Evolutionary conservation across 2,329 filamentous ascomycete species (phyloP), one percentile per base, ranked within the genome.

Genomic region (Exophiala spinifera): DNA sequence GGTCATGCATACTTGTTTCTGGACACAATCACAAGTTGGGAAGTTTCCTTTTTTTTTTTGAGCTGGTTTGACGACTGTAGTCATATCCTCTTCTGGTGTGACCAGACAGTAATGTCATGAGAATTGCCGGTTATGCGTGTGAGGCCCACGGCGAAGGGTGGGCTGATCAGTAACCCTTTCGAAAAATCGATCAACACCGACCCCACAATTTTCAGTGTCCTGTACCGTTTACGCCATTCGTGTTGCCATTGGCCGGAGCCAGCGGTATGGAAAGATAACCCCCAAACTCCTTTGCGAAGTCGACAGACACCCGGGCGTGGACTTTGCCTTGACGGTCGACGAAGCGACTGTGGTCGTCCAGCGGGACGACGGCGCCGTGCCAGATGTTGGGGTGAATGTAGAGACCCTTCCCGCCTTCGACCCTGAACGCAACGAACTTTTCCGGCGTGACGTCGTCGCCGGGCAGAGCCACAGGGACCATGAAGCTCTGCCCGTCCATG

Each of bases 251-350:
- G 14, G 17, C 36, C 17, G 42, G n/a, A 23, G 42, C 21, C 28
- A 56, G 25, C 5, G 48, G 48, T 7, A 56, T 43, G 14, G 53
- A 51, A 20, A 56, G 21, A 45, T 56, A 56, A 5, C 53, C 53
- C 6, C 53, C 53, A 40, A 56, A 56, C n/a, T 56, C 53, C 37
- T 56, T 56, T 2, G 53, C 53, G 19, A 56, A 56, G 19, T 56
- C 49, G 13, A 56, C 53, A 3, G 53, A 56, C n/a, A 56, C 43
- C 11, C 53, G 42, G 13, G 53, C 53, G 17, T 56, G 53, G 4
- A 56, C 53, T n/a, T 49, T 37, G n/a, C 53, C 53, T 25, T 56
- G 53, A 7, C 44, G 43, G 20, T 56, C 53, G 7, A 56, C 37
- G 19, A 56, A 50, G 8, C 49, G 48, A 10, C 48, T 44, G 15